Base-by-base conservation (phyloP, 768 basidiomycete genomes). In the Suillus paluster region DNA sequence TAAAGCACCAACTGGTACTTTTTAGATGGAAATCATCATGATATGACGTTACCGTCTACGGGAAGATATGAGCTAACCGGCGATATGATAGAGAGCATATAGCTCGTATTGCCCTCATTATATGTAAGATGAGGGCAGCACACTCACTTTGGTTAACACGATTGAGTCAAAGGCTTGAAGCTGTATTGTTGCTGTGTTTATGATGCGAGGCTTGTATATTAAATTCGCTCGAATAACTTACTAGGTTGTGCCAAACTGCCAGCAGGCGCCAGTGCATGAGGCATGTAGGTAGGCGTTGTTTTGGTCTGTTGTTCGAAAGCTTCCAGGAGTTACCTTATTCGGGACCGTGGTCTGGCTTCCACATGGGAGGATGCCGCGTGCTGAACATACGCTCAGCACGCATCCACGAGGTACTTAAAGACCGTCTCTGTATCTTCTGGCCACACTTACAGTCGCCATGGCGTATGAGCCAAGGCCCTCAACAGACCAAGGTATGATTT, bases 401-500 rank as follows among this genome's bases (percentile, higher is more conserved):
- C 73, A 61, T 66, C 23, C 65, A 44, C 60, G 50, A 48, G 57
- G 56, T 75, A 75, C 72, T 73, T 75, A 75, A 75, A 46, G 63
- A 17, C 59, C 55, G 48, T 64, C 36, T 64, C 59, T 38, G 38
- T 55, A 23, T 25, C 30, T 55, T 50, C 17, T 14, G 61, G 27
- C 58, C 44, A 34, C 57, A 59, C 61, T 59, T 53, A 62, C 71
- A 70, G 69, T 67, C 79, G 74, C 36, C 69, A 89, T 88, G 88
- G 73, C 82, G 78, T 86, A 84, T 67, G 80, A 75, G 45, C 78
- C 84, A 61, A 76, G 86, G 70, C 81, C 83, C 4, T 80, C 84
- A 21, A 82, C 80, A 10, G 86, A 89, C 76, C 80, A 83, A 73
- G 88, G 88, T 84, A 42, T 49, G 71, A 52, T 62, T 21, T 2